Evolutionary conservation across 2,329 filamentous ascomycete species (phyloP), one percentile per base, ranked within the genome.

Genomic region (Nigrograna mackinnonii): DNA sequence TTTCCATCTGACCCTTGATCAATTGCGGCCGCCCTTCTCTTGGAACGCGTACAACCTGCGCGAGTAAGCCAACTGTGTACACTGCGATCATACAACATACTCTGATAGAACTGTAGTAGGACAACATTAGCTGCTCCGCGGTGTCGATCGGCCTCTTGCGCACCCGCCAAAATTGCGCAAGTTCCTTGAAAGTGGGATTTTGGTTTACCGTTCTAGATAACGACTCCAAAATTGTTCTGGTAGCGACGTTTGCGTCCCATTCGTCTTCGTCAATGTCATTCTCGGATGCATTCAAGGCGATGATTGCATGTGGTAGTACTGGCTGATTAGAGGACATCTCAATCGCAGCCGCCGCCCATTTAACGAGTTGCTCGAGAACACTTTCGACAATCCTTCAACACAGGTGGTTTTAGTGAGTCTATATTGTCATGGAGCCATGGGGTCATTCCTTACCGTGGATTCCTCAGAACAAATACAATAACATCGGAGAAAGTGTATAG

Each of bases 311-410:
- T 3, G 79, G 78, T 3, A 82, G 67, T 2, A 75, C 70, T 0
- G 79, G 78, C 48, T 82, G 79, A 44, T 81, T 81, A 32, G 75
- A 69, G 1, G 77, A 78, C 44, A 72, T 78, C 47, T 80, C 77
- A 5, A 80, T 62, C 1, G 74, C 73, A 11, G 75, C 71, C 3
- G 69, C 68, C 12, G 76, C 78, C 78, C 78, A 81, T 28, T 71
- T 65, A 11, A 80, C 54, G 4, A 81, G 60, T 45, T 61, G 9
- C 64, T 36, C 35, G 22, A 38, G 18, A 17, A 14, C 20, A 16
- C 16, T 17, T 33, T 33, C 31, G 16, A 33, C 18, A 33, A 17
- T 16, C 18, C 31, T 33, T 33, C 31, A 7, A 33, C 31, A 17
- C 11, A 33, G 31, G 9, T 11, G 16, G 16, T 33, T 12, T 17